Base-by-base conservation (phyloP, 2,329 filamentous ascomycete genomes). In the Epichloe bromicola region DNA sequence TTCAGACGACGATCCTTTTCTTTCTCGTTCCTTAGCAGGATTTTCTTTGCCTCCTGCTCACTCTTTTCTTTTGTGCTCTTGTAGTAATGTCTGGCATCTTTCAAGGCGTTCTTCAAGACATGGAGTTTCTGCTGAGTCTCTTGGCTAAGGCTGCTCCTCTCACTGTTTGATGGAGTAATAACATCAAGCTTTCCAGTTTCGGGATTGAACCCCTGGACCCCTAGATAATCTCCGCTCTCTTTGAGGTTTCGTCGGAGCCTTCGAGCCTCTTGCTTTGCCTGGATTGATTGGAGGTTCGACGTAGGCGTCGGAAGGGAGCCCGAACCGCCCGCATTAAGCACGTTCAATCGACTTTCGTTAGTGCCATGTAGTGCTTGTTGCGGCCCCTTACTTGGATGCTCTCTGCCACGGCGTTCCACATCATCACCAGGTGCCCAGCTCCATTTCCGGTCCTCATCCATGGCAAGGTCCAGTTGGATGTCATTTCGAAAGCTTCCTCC, bases 161-260 rank as follows among this genome's bases (percentile, higher is more conserved):
- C 73, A 53, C 72, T 76, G 14, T 69, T 67, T 3, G 73, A 73
- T 7, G 74, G 72, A 4, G 74, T 76, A 38, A 78, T 63, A 14
- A 74, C 61, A 52, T 79, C 73, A 46, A 73, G 70, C 54, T 73
- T 66, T 5, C 79, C 76, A 0, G 79, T 80, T 41, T 70, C 64
- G 0, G 78, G 78, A 57, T 82, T 80, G 49, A 76, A 67, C 3
- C 78, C 78, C 78, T 79, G 76, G 1, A 80, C 74, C 2, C 77
- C 78, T 0, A 82, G 69, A 58, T 73, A 82, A 59, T 82, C 78
- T 4, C 76, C 76, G 50, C 74, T 78, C 50, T 74, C 70, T 54
- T 73, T 76, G 50, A 80, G 65, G 40, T 61, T 70, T 43, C 68
- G 68, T 5, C 76, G 70, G 37, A 68, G 64, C 6, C 58, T 56